Conservation (phyloP, 2,329 filamentous ascomycete species). For the Trichoderma breve region DNA sequence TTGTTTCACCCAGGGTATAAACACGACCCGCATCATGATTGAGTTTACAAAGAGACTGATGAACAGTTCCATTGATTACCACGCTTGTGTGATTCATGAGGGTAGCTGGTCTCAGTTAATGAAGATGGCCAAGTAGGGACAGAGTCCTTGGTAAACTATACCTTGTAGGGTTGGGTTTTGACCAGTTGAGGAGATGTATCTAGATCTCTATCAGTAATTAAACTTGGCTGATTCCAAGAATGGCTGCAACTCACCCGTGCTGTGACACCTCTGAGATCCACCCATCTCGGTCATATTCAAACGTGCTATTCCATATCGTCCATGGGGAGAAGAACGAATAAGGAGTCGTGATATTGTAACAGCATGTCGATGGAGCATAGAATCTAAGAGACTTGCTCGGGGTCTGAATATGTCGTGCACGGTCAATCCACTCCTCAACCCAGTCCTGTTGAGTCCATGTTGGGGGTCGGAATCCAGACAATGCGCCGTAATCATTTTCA, state of each 20-base stretch:
- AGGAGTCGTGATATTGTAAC: constrained; percentile 15
- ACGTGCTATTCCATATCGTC: constrained; percentile 17
- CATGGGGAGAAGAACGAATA: constrained; percentile 17
- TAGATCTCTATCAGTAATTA: background rate
- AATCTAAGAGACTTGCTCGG: background rate
- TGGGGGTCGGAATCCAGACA: constrained; percentile 14
- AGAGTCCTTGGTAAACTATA: background rate
- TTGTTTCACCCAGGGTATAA: constrained; percentile 15
- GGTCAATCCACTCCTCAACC: constrained; percentile 14
- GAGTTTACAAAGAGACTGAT: constrained; percentile 4
- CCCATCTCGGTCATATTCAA: constrained; percentile 12
- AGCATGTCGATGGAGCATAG: constrained; percentile 15
- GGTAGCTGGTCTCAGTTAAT: background rate
- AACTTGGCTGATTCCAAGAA: too few relatives aligned
- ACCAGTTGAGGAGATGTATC: background rate
- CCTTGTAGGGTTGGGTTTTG: constrained; percentile 1
- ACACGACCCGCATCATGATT: constrained; percentile 4
- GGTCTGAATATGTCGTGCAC: constrained; percentile 2
- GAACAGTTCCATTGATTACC: constrained; percentile 10
- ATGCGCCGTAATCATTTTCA: constrained; percentile 16
- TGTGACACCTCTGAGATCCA: constrained; percentile 17
- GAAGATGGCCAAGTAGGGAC: too few relatives aligned
- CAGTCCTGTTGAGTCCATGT: constrained; percentile 16
- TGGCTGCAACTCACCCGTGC: background rate
- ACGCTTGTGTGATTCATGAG: constrained; percentile 17